Conservation (phyloP, 1,284 basidiomycete genomes). For the Naganishia sp. region DNA sequence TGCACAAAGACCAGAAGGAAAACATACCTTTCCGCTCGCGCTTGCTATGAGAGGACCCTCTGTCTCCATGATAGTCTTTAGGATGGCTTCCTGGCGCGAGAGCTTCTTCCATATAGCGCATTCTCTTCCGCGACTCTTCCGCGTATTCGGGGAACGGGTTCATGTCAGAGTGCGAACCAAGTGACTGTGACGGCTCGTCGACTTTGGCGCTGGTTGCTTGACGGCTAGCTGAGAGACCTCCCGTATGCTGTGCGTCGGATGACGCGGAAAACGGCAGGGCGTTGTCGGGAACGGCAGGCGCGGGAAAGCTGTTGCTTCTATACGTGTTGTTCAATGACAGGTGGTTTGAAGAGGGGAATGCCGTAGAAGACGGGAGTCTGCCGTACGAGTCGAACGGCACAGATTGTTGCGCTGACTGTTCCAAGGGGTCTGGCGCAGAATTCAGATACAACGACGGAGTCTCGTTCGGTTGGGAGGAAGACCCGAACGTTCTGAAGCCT, state of each 20-base stretch:
- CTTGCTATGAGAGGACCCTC: conserved; percentile 2
- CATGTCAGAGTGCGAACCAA: conserved; percentile 6
- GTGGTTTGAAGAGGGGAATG: conserved; percentile 1
- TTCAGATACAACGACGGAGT: conserved; percentile 6
- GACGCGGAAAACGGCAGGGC: not conserved
- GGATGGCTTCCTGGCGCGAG: conserved; percentile 2
- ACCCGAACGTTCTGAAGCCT: conserved; percentile 19
- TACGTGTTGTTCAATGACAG: conserved; percentile 2
- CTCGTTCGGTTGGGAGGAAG: conserved; percentile 1
- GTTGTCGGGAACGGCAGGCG: not conserved
- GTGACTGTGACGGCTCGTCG: not conserved
- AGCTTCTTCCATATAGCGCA: conserved; percentile 20
- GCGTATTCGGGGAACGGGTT: conserved; percentile 17
- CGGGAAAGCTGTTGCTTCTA: conserved; percentile 7
- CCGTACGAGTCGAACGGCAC: not conserved
- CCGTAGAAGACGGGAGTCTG: conserved; percentile 2
- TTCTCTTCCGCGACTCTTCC: conserved; percentile 21
- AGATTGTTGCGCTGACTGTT: not conserved
- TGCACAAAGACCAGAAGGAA: too few relatives aligned
- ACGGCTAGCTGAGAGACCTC: not conserved
- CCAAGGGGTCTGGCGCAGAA: conserved; percentile 10
- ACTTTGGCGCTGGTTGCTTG: not conserved
- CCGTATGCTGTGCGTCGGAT: not conserved
- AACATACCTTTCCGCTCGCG: conserved; percentile 19
- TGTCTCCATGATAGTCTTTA: conserved; percentile 11